Percentiles rank a stretch among this genome's conserved stretches.
phyloP scores from a whole-genome alignment of 306 rosid genomes.

The Potentilla sterilis region DNA sequence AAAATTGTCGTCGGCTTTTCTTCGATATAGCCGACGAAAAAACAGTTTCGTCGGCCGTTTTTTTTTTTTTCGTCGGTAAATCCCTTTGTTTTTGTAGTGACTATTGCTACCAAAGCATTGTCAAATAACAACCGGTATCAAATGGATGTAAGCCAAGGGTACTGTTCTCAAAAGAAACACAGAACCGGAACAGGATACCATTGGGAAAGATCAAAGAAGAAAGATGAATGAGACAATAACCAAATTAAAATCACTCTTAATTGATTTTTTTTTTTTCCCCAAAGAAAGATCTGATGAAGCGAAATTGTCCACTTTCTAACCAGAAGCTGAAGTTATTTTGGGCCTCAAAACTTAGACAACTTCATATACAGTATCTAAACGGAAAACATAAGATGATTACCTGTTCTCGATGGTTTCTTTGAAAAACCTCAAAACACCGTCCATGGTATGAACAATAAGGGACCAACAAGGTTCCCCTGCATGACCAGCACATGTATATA shows the following conservation, averaged over 20 bases:
- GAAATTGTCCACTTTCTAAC: background rate
- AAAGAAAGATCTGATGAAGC: background rate
- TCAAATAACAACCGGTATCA: background rate
- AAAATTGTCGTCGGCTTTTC: no score
- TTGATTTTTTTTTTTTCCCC: background rate
- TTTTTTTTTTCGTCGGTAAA: no score
- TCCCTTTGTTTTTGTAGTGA: no score
- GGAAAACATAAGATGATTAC: conserved; percentile 34
- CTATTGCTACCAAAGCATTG: background rate
- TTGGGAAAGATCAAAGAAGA: background rate
- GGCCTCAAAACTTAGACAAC: background rate
- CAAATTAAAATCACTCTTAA: background rate
- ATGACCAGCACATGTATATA: conserved; percentile 19
- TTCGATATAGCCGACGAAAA: no score
- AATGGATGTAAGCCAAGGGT: background rate
- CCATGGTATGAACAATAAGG: conserved; percentile 60
- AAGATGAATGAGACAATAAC: background rate
- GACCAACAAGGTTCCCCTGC: conserved; percentile 92
- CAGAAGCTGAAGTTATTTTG: background rate
- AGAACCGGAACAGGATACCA: background rate
- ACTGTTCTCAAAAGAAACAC: background rate
- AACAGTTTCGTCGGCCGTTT: no score
- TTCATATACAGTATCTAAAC: background rate
- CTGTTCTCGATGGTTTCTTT: conserved; percentile 86
- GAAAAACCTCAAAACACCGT: conserved; percentile 81